Evolutionary conservation across 1,284 basidiomycete species (phyloP).

Genomic region (Irpex sp.): DNA sequence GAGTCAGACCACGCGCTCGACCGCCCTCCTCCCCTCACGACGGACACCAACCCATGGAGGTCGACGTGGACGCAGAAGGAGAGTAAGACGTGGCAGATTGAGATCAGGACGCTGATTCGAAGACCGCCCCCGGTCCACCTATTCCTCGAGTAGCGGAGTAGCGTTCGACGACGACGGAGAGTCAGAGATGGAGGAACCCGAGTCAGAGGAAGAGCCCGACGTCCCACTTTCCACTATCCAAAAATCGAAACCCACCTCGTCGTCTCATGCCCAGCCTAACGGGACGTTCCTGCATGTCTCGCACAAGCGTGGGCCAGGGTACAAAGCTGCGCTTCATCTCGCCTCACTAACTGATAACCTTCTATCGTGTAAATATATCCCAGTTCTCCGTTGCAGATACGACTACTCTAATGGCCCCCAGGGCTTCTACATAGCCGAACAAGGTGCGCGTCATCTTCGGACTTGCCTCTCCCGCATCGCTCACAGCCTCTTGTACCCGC

Average conservation of each 20-base stretch:
- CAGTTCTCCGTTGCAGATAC: slow-evolving; percentile 90
- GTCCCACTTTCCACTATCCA: background rate
- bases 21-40: background rate
- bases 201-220: background rate
- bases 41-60: background rate
- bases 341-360: too few relatives aligned
- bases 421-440: slow-evolving; percentile 97
- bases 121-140: background rate
- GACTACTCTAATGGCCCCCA: slow-evolving; percentile 89
- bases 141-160: background rate
- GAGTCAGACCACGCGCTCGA: background rate
- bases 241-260: background rate
- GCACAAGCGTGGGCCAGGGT: background rate
- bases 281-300: background rate
- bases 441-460: slow-evolving; percentile 49
- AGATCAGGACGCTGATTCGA: background rate
- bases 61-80: background rate
- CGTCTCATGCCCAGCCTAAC: background rate
- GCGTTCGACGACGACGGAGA: background rate
- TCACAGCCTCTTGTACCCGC: slow-evolving; percentile 4
- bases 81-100: background rate
- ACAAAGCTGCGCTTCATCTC: too few relatives aligned
- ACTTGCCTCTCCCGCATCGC: background rate
- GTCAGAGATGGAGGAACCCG: background rate
- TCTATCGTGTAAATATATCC: too few relatives aligned